Percentiles rank a stretch among this genome's conserved stretches.
Conservation (phyloP, 2,329 filamentous ascomycete genomes). For the Pseudogymnoascus sp. region DNA sequence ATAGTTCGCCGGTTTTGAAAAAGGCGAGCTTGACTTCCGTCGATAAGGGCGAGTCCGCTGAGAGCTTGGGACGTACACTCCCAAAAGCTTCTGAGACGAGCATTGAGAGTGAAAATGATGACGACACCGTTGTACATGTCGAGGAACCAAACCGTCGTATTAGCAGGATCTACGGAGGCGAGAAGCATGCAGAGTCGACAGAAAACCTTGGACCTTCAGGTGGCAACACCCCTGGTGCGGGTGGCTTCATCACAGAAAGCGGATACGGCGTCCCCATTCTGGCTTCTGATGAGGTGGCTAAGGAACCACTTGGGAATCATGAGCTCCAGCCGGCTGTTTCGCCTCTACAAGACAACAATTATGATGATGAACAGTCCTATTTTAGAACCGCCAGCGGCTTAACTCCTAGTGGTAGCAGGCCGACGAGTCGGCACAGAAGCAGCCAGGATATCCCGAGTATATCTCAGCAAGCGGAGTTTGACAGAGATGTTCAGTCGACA, state of each 20-base stretch:
- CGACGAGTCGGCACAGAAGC: constrained; percentile 56
- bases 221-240: constrained; percentile 35
- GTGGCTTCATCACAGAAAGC: constrained; percentile 48
- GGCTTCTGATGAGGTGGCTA: constrained; percentile 77
- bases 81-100: constrained; percentile 30
- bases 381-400: constrained; percentile 39
- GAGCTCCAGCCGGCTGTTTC: constrained; percentile 73
- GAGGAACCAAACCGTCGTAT: constrained; percentile 52
- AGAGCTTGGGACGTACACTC: constrained; percentile 33
- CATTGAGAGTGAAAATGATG: constrained; percentile 40
- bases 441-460: constrained; percentile 47
- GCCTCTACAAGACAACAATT: constrained; percentile 58
- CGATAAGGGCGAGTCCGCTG: constrained; percentile 34
- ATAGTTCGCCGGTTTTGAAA: constrained; percentile 12
- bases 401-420: constrained; percentile 32
- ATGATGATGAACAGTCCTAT: constrained; percentile 47
- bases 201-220: constrained; percentile 42
- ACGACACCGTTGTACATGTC: constrained; percentile 66
- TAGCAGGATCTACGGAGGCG: constrained; percentile 36
- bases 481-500: constrained; percentile 51
- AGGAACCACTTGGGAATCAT: constrained; percentile 55
- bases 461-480: constrained; percentile 11
- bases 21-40: constrained; percentile 23
- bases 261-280: constrained; percentile 72
- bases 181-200: constrained; percentile 35